These are phyloP conservation scores for Diplotaxis tenuifolia DNA, from an alignment of 345 rosid genomes.

Conservation along the genomic window DNA sequence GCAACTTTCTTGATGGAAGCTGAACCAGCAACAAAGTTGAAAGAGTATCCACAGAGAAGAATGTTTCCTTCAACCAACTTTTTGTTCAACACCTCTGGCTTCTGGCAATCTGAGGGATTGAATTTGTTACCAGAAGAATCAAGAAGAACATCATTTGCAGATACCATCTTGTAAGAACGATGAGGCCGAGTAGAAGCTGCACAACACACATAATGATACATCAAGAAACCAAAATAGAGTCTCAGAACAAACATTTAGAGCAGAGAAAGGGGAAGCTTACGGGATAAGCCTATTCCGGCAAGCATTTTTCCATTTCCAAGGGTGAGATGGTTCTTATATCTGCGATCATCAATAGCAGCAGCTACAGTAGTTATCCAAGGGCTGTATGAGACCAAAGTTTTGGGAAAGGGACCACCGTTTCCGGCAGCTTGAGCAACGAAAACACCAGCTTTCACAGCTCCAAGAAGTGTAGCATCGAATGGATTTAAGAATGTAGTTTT, in stretches of 20 bases:
- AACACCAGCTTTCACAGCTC: slow-evolving; percentile 96
- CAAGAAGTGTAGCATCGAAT: slow-evolving; percentile 92
- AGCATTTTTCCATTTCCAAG: slow-evolving; percentile 85
- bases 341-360: slow-evolving; percentile 93
- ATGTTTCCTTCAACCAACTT: slow-evolving; percentile 85
- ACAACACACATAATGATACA: slow-evolving; percentile 16
- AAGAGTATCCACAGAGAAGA: slow-evolving; percentile 98
- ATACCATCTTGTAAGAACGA: slow-evolving; percentile 73
- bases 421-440: slow-evolving; percentile 99
- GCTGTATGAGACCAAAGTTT: slow-evolving; percentile 91
- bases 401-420: slow-evolving; percentile 96
- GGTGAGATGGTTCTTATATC: slow-evolving; percentile 87
- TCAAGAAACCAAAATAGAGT: neutral
- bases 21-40: slow-evolving; percentile 90
- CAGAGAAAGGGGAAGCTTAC: slow-evolving; percentile 46
- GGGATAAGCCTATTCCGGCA: slow-evolving; percentile 84
- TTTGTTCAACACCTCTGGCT: slow-evolving; percentile 82
- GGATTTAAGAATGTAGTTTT: slow-evolving; percentile 90
- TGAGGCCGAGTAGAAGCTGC: slow-evolving; percentile 89
- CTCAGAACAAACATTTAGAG: neutral
- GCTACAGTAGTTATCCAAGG: slow-evolving; percentile 98
- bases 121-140: slow-evolving; percentile 68
- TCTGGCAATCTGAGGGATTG: slow-evolving; percentile 95
- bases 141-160: slow-evolving; percentile 92
- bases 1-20: slow-evolving; percentile 95